phyloP scores from a whole-genome alignment of 2,329 filamentous ascomycete species.

The Pestalotiopsis fici region DNA sequence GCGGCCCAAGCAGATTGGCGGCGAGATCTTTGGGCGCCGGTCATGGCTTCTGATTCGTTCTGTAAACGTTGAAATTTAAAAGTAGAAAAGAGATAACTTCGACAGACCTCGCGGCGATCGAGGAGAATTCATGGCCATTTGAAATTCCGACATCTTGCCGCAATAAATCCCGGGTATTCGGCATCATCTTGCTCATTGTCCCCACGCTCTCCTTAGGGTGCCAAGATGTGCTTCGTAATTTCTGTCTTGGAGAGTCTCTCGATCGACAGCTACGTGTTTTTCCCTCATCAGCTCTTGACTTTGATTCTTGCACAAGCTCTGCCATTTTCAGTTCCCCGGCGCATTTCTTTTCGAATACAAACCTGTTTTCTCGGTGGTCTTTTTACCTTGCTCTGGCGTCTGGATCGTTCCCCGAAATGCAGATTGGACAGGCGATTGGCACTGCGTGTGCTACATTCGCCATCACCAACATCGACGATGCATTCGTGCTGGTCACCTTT shows the following conservation, averaged over 20 bases:
- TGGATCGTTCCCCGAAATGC: not conserved
- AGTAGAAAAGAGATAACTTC: no score
- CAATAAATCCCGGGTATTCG: not conserved
- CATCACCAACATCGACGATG: slow-evolving; percentile 35
- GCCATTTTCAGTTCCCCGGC: not conserved
- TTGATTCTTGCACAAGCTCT: not conserved
- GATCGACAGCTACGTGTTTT: not conserved
- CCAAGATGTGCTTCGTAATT: not conserved
- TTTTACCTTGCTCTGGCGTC: not conserved
- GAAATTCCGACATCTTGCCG: not conserved
- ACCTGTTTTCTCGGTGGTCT: not conserved
- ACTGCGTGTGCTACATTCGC: slow-evolving; percentile 28
- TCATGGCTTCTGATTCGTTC: no score
- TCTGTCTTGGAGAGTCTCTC: not conserved
- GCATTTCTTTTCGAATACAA: not conserved
- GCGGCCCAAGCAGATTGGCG: no score
- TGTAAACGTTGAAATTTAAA: no score
- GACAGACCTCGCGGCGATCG: no score
- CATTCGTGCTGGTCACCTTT: slow-evolving; percentile 38
- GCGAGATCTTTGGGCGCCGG: no score
- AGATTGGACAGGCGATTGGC: slow-evolving; percentile 22
- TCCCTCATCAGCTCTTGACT: not conserved
- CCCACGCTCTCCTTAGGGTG: not conserved
- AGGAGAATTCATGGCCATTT: not conserved
- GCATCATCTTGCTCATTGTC: not conserved